Conservation (phyloP, 768 basidiomycete genomes). For the Mycena sanguinolenta region DNA sequence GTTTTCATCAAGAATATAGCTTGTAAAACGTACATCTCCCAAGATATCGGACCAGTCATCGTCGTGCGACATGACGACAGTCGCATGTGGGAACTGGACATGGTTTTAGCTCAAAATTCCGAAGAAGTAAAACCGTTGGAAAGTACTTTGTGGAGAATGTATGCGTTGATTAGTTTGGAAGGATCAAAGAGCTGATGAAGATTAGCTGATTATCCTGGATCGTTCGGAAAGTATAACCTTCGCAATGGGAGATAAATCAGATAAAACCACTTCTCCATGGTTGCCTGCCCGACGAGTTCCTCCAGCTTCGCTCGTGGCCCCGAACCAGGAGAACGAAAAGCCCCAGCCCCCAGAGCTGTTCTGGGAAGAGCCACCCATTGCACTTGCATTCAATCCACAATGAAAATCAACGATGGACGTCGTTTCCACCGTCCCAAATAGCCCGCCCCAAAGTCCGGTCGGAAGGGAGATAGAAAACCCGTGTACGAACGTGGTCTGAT, state of each 20-base stretch:
- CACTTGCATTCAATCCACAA: background rate
- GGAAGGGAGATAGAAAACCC: constrained; percentile 14
- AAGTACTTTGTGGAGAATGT: constrained; percentile 1
- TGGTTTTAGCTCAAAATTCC: background rate
- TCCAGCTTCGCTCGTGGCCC: background rate
- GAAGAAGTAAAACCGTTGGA: background rate
- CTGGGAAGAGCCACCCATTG: background rate
- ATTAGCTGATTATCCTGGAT: background rate
- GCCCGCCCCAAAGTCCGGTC: constrained; percentile 1
- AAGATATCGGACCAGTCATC: background rate
- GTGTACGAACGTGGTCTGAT: constrained; percentile 24
- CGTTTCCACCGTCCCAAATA: background rate
- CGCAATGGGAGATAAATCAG: background rate
- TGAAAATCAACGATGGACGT: constrained; percentile 2
- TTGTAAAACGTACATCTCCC: background rate
- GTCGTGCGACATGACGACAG: background rate
- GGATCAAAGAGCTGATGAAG: background rate
- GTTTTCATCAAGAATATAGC: background rate
- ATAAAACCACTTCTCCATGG: background rate
- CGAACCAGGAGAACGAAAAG: background rate
- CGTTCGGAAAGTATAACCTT: background rate
- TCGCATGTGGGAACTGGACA: background rate
- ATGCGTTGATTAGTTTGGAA: constrained; percentile 1
- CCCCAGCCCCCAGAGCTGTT: background rate
- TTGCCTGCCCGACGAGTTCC: background rate